A percentile compares a stretch with the other conserved stretches of the same genome.
Conservation (phyloP, 2,329 filamentous ascomycete species). For the Stemphylium vesicarium region DNA sequence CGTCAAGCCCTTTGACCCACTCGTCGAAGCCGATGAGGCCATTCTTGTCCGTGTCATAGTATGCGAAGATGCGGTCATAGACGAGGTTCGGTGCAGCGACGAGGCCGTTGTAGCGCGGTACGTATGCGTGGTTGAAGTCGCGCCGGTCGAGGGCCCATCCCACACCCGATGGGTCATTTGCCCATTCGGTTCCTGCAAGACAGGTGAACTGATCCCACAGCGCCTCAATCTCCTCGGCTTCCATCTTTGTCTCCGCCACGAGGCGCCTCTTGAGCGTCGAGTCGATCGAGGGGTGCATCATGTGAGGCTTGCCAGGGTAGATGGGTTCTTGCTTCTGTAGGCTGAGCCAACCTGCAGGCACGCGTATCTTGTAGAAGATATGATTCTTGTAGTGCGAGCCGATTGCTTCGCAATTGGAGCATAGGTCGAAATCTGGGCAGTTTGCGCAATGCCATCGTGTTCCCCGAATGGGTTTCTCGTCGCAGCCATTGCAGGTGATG, state of each 20-base stretch:
- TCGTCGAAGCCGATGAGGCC: constrained; percentile 91
- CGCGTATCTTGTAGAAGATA: constrained; percentile 93
- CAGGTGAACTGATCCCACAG: constrained; percentile 98
- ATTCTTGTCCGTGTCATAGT: constrained; percentile 91
- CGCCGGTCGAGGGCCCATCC: constrained; percentile 86
- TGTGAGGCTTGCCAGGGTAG: constrained; percentile 69
- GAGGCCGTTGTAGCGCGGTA: constrained; percentile 80
- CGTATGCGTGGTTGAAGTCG: constrained; percentile 90
- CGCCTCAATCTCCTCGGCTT: constrained; percentile 86
- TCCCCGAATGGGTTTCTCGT: constrained; percentile 85
- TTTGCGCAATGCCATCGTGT: constrained; percentile 95
- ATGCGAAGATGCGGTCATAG: constrained; percentile 94
- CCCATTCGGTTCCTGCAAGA: constrained; percentile 85
- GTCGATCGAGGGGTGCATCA: constrained; percentile 71
- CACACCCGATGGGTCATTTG: constrained; percentile 78
- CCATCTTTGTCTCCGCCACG: constrained; percentile 58
- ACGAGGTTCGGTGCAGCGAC: constrained; percentile 85
- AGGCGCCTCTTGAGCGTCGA: constrained; percentile 70
- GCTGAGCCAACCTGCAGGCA: constrained; percentile 85
- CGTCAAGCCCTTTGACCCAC: constrained; percentile 82
- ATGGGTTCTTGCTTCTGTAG: constrained; percentile 67
- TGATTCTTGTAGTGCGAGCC: constrained; percentile 85
- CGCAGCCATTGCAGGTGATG: constrained; percentile 89
- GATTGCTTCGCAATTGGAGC: constrained; percentile 85
- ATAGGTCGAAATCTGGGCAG: constrained; percentile 94